Conservation (phyloP, 768 basidiomycete species). For the Leccinum imitatum region DNA sequence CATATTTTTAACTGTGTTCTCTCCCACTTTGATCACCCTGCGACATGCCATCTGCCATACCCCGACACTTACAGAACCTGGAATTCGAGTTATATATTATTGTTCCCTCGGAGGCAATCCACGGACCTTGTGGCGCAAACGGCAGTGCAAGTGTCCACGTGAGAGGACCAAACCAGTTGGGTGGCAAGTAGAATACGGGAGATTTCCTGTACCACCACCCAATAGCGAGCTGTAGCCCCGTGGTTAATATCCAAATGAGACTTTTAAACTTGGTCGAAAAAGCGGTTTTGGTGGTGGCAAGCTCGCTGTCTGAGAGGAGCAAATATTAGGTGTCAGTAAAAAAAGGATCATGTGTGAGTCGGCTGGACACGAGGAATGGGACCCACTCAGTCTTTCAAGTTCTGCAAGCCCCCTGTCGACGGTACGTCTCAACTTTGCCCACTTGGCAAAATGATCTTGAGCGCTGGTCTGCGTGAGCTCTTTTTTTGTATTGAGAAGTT, state of each 20-base stretch:
- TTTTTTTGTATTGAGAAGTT: slow-evolving; percentile 76
- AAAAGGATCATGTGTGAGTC: neutral
- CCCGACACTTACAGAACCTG: slow-evolving; percentile 90
- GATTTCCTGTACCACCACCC: slow-evolving; percentile 90
- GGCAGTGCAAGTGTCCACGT: slow-evolving; percentile 89
- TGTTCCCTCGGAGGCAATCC: neutral
- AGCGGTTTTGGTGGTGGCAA: slow-evolving; percentile 54
- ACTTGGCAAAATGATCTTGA: slow-evolving; percentile 97
- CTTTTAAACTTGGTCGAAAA: slow-evolving; percentile 74
- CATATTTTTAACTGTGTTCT: slow-evolving; percentile 68
- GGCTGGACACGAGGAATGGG: neutral
- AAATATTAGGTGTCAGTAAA: slow-evolving; percentile 3
- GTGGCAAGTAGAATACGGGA: slow-evolving; percentile 93
- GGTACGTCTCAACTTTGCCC: slow-evolving; percentile 89
- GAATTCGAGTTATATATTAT: neutral
- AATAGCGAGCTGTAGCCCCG: slow-evolving; percentile 77
- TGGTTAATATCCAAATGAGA: slow-evolving; percentile 80
- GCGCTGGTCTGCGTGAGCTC: slow-evolving; percentile 89
- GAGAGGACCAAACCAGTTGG: slow-evolving; percentile 86
- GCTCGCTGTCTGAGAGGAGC: slow-evolving; percentile 58
- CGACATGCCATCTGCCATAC: slow-evolving; percentile 96
- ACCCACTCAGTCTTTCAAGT: slow-evolving; percentile 88
- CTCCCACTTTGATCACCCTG: slow-evolving; percentile 76
- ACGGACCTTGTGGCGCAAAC: slow-evolving; percentile 81
- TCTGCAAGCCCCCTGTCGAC: slow-evolving; percentile 92